phyloP scores from a whole-genome alignment of 2,329 filamentous ascomycete species.

The Sclerotinia spermophila region DNA sequence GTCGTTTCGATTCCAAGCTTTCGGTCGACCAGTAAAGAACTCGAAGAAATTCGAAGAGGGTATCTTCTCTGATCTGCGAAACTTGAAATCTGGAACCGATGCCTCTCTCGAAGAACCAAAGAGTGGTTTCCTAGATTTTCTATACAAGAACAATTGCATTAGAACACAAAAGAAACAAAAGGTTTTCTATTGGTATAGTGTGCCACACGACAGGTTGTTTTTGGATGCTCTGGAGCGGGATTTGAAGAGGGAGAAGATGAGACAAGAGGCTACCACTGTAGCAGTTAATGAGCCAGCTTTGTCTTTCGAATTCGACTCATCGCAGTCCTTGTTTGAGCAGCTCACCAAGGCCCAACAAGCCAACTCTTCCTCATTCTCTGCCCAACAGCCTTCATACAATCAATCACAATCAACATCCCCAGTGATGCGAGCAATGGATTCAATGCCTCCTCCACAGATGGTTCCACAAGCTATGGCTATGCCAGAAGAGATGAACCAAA shows the following conservation, averaged over 20 bases:
- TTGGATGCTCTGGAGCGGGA: conserved; percentile 96
- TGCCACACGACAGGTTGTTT: conserved; percentile 95
- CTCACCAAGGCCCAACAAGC: conserved; percentile 98
- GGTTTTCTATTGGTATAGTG: conserved; percentile 99
- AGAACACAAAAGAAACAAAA: conserved; percentile 99
- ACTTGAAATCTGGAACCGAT: conserved; percentile 96
- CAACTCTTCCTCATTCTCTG: conserved; percentile 94
- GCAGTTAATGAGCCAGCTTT: conserved; percentile 95
- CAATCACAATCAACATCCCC: conserved; percentile 74
- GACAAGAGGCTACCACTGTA: conserved; percentile 93
- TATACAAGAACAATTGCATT: conserved; percentile 99
- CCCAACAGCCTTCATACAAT: conserved; percentile 56
- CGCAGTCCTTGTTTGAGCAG: conserved; percentile 98
- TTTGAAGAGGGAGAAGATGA: conserved; percentile 99
- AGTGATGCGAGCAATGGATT: conserved; percentile 84
- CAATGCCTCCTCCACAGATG: conserved; percentile 90
- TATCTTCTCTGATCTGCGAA: conserved; percentile 97
- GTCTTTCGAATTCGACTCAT: conserved; percentile 99
- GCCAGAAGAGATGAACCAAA: conserved; percentile 59
- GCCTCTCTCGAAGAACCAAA: conserved; percentile 98
- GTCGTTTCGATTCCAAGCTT: conserved; percentile 97
- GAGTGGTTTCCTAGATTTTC: conserved; percentile 95
- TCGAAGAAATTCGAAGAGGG: conserved; percentile 99
- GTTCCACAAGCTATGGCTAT: conserved; percentile 58
- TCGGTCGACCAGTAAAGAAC: conserved; percentile 97